These are phyloP conservation scores for Pythium periplocum DNA, from an alignment of 352 stramenopile genomes.

Conservation along the genomic window DNA sequence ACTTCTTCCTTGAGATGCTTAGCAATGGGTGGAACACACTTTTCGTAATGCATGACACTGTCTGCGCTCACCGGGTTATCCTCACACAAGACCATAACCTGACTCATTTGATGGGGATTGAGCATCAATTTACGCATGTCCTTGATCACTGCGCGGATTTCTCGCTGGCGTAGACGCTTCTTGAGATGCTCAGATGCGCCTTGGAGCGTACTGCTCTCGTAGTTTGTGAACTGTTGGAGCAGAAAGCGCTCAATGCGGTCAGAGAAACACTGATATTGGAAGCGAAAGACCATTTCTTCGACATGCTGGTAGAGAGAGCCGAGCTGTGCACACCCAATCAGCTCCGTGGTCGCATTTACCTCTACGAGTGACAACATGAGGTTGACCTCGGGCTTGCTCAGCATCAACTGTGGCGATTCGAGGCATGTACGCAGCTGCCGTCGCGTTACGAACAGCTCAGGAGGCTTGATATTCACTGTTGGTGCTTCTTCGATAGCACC, in stretches of 20 bases:
- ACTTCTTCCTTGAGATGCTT: conserved; percentile 25
- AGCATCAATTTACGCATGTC: conserved; percentile 53
- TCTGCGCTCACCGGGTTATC: conserved; percentile 13
- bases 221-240: conserved; percentile 40
- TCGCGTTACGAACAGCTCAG: conserved; percentile 25
- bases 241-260: conserved; percentile 37
- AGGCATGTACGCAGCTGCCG: conserved; percentile 41
- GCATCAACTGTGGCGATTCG: conserved; percentile 44
- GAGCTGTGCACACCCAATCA: conserved; percentile 32
- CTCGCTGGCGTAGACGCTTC: conserved; percentile 34
- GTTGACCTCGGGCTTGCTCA: conserved; percentile 57
- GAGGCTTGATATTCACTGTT: background rate
- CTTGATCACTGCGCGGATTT: conserved; percentile 34
- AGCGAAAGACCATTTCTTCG: conserved; percentile 52
- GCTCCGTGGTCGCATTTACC: conserved; percentile 12
- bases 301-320: conserved; percentile 36
- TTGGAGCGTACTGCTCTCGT: conserved; percentile 39
- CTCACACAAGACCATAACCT: conserved; percentile 28
- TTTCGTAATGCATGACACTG: conserved; percentile 40
- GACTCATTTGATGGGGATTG: conserved; percentile 41
- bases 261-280: conserved; percentile 39
- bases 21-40: conserved; percentile 25
- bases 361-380: conserved; percentile 38
- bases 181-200: conserved; percentile 48
- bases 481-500: background rate